phyloP scores from a whole-genome alignment of 2,329 filamentous ascomycete species.

The Microthyrium microscopicum region DNA sequence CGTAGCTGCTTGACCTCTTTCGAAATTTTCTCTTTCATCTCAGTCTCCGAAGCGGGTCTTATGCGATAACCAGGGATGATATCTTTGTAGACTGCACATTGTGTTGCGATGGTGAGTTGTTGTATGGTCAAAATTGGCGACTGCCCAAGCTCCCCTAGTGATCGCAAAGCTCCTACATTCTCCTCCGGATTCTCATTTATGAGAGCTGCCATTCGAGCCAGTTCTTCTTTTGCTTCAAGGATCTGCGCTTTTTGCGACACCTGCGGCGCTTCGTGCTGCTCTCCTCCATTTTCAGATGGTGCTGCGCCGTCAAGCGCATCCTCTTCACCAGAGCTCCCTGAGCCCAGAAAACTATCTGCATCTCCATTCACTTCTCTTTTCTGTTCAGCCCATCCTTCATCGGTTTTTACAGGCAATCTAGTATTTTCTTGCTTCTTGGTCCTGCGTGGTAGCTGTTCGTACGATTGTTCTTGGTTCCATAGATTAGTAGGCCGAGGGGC shows the following conservation, averaged over 20 bases:
- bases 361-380: conserved; percentile 33
- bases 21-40: conserved; percentile 62
- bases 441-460: conserved; percentile 66
- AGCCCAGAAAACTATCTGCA: conserved; percentile 43
- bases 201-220: conserved; percentile 63
- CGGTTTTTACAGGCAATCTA: conserved; percentile 72
- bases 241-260: conserved; percentile 67
- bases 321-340: conserved; percentile 42
- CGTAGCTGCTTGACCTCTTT: conserved; percentile 78
- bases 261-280: conserved; percentile 36
- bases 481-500: no score
- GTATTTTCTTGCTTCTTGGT: conserved; percentile 62
- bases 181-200: conserved; percentile 92
- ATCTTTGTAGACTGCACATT: conserved; percentile 85
- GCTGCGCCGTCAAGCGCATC: conserved; percentile 23
- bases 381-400: conserved; percentile 55
- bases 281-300: conserved; percentile 24
- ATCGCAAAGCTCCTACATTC: conserved; percentile 63
- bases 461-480: conserved; percentile 87
- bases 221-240: conserved; percentile 73
- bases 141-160: conserved; percentile 55
- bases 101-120: conserved; percentile 73
- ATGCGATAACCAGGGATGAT: conserved; percentile 94
- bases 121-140: conserved; percentile 57
- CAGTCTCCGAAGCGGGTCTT: conserved; percentile 60